Evolutionary conservation across 2,329 filamentous ascomycete species (phyloP).

Genomic region (Arachnomyces sp.): DNA sequence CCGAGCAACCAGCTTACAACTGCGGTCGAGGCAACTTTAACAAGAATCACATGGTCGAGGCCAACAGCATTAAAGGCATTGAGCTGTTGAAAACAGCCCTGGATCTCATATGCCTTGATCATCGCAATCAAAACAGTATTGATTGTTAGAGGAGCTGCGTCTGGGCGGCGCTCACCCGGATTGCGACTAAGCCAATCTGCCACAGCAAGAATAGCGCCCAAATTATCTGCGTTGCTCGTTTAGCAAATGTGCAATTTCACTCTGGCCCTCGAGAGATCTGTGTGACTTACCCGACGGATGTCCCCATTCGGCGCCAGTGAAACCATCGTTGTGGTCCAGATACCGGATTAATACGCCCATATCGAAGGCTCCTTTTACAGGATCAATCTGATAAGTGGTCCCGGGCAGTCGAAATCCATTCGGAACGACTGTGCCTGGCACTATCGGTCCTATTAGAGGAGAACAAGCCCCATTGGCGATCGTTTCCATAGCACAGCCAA

Average conservation of each 20-base stretch:
- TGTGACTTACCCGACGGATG: conserved; percentile 32
- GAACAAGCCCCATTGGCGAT: no score
- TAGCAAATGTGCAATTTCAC: neutral
- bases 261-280: neutral
- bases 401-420: conserved; percentile 33
- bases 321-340: conserved; percentile 37
- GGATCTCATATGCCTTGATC: conserved; percentile 39
- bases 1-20: conserved; percentile 32
- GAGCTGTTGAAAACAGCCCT: conserved; percentile 29
- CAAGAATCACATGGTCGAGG: conserved; percentile 36
- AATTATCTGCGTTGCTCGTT: conserved; percentile 25
- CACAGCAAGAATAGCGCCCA: conserved; percentile 30
- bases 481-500: no score
- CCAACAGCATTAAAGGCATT: conserved; percentile 36
- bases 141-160: conserved; percentile 24
- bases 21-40: conserved; percentile 35
- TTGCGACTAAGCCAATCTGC: conserved; percentile 25
- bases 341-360: conserved; percentile 33
- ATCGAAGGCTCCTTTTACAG: conserved; percentile 33
- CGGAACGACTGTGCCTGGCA: conserved; percentile 14
- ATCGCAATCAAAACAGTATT: conserved; percentile 24
- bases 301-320: conserved; percentile 36
- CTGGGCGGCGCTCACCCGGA: neutral
- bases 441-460: no score
- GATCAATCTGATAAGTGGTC: conserved; percentile 29